Conservation (phyloP, 1,284 basidiomycete species). For the Singerocomus rubriflavus region DNA sequence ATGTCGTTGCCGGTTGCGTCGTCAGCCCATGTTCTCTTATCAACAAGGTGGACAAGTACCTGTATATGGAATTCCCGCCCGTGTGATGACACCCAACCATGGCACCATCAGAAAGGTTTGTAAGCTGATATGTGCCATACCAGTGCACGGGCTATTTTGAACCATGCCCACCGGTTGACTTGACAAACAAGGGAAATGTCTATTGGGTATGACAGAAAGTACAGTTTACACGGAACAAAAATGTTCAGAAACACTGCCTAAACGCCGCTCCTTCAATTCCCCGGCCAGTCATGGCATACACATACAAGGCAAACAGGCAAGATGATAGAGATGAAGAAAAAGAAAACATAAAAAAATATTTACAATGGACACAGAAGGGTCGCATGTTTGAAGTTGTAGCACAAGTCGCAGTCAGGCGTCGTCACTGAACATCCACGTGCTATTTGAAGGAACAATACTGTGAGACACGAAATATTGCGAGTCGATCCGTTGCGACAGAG, state of each 20-base stretch:
- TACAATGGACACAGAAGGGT: conserved; percentile 7
- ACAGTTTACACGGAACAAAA: conserved; percentile 29
- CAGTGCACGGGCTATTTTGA: background rate
- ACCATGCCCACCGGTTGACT: background rate
- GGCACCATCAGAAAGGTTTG: background rate
- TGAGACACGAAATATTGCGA: conserved; percentile 15
- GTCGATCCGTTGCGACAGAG: conserved; percentile 13
- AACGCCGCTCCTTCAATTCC: conserved; percentile 14
- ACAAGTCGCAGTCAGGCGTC: conserved; percentile 14
- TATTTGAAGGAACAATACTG: conserved; percentile 9
- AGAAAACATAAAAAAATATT: conserved; percentile 6
- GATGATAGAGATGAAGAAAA: conserved; percentile 3
- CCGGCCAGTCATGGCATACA: conserved; percentile 18
- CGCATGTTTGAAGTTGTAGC: background rate
- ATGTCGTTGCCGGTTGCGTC: background rate
- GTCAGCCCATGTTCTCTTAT: background rate
- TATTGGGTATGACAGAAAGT: conserved; percentile 29
- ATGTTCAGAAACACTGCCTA: conserved; percentile 18
- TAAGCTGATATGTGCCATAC: background rate
- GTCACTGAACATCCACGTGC: conserved; percentile 18
- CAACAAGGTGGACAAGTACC: background rate
- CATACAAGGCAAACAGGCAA: conserved; percentile 28
- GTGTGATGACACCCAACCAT: background rate
- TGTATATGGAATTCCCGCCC: background rate
- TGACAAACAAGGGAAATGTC: conserved; percentile 9